Evolutionary conservation across 768 basidiomycete genomes (phyloP).

Genomic region (Russula sp.): DNA sequence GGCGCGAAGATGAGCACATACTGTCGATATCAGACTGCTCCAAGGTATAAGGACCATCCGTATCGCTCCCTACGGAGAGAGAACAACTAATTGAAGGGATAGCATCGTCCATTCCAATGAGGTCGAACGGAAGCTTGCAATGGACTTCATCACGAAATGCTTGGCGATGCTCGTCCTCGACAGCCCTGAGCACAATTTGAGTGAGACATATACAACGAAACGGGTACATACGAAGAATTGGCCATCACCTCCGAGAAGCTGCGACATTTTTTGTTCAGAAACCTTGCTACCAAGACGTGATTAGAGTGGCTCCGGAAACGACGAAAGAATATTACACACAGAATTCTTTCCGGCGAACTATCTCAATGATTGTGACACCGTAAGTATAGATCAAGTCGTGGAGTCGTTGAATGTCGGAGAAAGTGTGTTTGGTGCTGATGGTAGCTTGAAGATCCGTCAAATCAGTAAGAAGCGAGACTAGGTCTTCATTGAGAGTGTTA

Average conservation of each 20-base stretch:
- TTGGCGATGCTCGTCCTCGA: too few species aligned
- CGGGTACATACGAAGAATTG: conserved; percentile 29
- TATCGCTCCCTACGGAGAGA: conserved; percentile 52
- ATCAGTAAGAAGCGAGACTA: conserved; percentile 62
- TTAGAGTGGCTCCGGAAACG: neutral
- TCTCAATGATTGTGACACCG: conserved; percentile 82
- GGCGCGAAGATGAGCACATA: conserved; percentile 29
- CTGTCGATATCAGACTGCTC: conserved; percentile 65
- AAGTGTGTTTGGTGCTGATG: conserved; percentile 70
- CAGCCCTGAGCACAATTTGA: too few species aligned
- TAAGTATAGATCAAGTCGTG: conserved; percentile 90
- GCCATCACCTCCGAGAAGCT: conserved; percentile 80
- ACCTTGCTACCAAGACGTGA: conserved; percentile 43
- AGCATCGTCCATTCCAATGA: conserved; percentile 68
- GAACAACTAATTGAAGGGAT: conserved; percentile 74
- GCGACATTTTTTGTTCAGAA: conserved; percentile 73
- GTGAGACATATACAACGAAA: too few species aligned
- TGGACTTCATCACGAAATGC: conserved; percentile 65
- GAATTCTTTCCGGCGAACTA: conserved; percentile 86
- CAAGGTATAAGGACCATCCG: conserved; percentile 45
- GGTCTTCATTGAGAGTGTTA: conserved; percentile 71
- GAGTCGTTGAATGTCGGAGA: conserved; percentile 83
- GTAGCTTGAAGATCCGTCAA: conserved; percentile 61
- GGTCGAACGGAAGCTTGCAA: conserved; percentile 81
- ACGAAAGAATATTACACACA: conserved; percentile 32